Conservation (phyloP, 371 early-diverging fungal species). For the Mucor saturninus region DNA sequence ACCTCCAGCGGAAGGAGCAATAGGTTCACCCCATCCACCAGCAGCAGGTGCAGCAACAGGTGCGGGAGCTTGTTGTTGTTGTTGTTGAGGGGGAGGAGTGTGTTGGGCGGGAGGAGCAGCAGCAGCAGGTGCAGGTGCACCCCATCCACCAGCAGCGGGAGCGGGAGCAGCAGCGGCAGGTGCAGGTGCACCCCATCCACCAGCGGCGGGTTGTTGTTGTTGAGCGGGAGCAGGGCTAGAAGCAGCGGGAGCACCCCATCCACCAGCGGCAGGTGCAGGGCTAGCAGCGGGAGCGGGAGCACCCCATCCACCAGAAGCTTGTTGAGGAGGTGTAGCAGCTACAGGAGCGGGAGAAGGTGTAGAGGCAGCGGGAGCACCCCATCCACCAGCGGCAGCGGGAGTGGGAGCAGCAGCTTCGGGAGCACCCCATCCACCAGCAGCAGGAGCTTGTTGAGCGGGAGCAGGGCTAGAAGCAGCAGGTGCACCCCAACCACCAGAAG, state of each 20-base stretch:
- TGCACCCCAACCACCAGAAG: constrained; percentile 28
- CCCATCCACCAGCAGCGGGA: constrained; percentile 25
- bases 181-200: constrained; percentile 45
- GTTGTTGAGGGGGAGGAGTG: constrained; percentile 17
- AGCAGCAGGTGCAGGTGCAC: constrained; percentile 25
- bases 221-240: constrained; percentile 25
- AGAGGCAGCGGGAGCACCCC: constrained; percentile 32
- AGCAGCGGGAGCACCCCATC: constrained; percentile 14
- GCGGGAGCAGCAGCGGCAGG: constrained; percentile 14
- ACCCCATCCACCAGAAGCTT: constrained; percentile 33
- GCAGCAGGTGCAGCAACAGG: constrained; percentile 33
- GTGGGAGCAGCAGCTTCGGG: constrained; percentile 20
- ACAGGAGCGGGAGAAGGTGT: constrained; percentile 28
- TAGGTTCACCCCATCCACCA: constrained; percentile 45
- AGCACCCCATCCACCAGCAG: constrained; percentile 7
- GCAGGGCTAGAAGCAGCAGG: constrained; percentile 30
- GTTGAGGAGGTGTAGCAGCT: constrained; percentile 16
- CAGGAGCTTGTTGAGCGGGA: constrained; percentile 23
- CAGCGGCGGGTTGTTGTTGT: constrained; percentile 29
- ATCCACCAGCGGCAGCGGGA: constrained; percentile 22
- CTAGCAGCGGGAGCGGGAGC: constrained; percentile 20
- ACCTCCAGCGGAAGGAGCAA: constrained; percentile 32
- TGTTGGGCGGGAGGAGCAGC: constrained; percentile 18
- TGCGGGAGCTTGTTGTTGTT: constrained; percentile 35
- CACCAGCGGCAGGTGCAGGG: constrained; percentile 35